Percentiles rank a stretch among this genome's conserved stretches.
phyloP scores from a whole-genome alignment of 495 filamentous ascomycete genomes.

The Penicillium taxi region DNA sequence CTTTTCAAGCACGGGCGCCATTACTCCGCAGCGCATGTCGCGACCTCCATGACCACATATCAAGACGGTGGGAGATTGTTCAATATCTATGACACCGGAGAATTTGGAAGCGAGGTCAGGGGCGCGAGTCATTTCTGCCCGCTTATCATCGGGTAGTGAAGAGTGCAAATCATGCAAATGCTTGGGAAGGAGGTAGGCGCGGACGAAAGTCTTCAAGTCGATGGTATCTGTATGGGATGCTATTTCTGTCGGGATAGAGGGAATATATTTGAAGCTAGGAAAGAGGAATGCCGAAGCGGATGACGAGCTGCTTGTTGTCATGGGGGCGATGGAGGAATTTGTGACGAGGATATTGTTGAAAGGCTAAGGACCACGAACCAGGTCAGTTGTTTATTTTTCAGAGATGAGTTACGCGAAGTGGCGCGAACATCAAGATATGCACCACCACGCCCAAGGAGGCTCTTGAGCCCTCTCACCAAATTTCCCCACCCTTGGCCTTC shows the following conservation, averaged over 20 bases:
- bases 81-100: slow-evolving; percentile 43
- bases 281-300: slow-evolving; percentile 62
- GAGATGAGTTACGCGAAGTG: background rate
- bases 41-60: slow-evolving; percentile 80
- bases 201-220: slow-evolving; percentile 30
- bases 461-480: slow-evolving; percentile 63
- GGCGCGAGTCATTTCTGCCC: slow-evolving; percentile 21
- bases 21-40: slow-evolving; percentile 71
- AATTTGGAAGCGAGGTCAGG: slow-evolving; percentile 31
- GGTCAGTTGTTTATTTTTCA: background rate
- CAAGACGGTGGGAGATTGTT: slow-evolving; percentile 59
- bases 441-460: slow-evolving; percentile 56
- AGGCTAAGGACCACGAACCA: slow-evolving; percentile 44
- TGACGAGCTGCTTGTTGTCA: slow-evolving; percentile 28
- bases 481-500: slow-evolving; percentile 36
- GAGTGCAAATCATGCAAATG: slow-evolving; percentile 52
- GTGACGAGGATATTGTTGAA: slow-evolving; percentile 68
- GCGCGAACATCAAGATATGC: slow-evolving; percentile 61
- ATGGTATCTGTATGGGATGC: slow-evolving; percentile 4
- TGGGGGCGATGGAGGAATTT: slow-evolving; percentile 59
- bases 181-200: slow-evolving; percentile 43
- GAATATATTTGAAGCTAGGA: slow-evolving; percentile 71
- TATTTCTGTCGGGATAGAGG: slow-evolving; percentile 46
- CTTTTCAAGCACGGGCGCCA: slow-evolving; percentile 60
- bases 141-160: slow-evolving; percentile 33